Conservation (phyloP, 495 filamentous ascomycete species). For the Lineolata rhizophorae region DNA sequence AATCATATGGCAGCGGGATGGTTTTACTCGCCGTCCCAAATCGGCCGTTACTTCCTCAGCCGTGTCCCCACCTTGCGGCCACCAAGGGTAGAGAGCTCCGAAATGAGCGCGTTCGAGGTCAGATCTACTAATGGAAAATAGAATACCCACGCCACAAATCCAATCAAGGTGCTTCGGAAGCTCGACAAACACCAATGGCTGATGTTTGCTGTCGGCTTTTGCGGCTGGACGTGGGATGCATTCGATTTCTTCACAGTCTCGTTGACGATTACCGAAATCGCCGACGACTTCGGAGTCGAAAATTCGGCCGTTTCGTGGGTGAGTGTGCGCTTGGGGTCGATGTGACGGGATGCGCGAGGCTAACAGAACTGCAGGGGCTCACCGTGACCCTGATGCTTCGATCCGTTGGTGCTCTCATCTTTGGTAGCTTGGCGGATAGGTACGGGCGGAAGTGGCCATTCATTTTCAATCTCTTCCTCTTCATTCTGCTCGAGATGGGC, state of each 20-base stretch:
- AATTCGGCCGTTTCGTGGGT: constrained; percentile 19
- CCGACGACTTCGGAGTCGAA: constrained; percentile 15
- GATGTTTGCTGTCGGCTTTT: constrained; percentile 17
- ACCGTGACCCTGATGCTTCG: constrained; percentile 15
- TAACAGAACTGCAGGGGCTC: too few species aligned
- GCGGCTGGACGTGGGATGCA: constrained; percentile 21
- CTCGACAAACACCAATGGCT: constrained; percentile 22
- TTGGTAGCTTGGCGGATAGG: constrained; percentile 38
- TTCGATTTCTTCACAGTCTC: constrained; percentile 23
- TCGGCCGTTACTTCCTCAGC: constrained; percentile 16
- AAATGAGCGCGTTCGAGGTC: background rate
- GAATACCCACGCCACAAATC: constrained; percentile 13
- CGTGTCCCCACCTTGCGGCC: constrained; percentile 17
- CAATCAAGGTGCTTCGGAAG: constrained; percentile 12
- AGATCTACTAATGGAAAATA: background rate
- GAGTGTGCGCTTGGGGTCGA: too few species aligned
- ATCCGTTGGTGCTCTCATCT: constrained; percentile 22
- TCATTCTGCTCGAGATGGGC: constrained; percentile 19
- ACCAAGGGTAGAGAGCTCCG: constrained; percentile 11
- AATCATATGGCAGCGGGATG: constrained; percentile 21
- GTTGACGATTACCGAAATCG: constrained; percentile 19
- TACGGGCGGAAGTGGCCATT: constrained; percentile 40
- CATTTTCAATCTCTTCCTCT: constrained; percentile 36
- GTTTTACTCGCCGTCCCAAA: constrained; percentile 21
- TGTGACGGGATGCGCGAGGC: too few species aligned